Conservation (phyloP, 2,329 filamentous ascomycete genomes). For the Lasiodiplodia gonubiensis region DNA sequence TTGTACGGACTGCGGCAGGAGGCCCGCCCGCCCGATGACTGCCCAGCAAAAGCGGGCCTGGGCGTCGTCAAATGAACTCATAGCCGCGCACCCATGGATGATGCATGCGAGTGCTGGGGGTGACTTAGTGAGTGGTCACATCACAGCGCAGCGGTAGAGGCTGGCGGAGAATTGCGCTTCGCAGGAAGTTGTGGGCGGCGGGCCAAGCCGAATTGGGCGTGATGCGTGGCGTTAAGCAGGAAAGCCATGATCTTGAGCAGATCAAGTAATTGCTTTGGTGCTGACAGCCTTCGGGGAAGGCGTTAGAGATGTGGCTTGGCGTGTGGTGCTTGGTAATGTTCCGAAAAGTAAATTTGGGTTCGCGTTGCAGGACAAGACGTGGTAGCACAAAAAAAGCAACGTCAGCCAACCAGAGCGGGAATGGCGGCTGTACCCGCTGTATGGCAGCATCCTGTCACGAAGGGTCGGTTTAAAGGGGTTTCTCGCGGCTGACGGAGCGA, state of each 20-base stretch:
- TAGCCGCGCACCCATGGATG: not conserved
- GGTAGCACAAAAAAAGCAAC: not conserved
- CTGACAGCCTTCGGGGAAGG: not conserved
- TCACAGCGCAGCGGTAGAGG: constrained; percentile 2
- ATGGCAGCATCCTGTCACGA: not conserved
- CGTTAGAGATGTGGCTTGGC: not conserved
- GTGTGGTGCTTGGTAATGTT: constrained; percentile 6
- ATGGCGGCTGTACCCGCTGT: not conserved
- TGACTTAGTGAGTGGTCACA: constrained; percentile 9
- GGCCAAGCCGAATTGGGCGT: constrained; percentile 2
- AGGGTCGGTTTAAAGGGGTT: not conserved
- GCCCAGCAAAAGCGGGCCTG: not conserved
- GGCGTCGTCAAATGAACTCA: not conserved
- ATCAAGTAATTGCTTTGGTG: not conserved
- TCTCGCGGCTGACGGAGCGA: not conserved
- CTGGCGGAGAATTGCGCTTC: constrained; percentile 20
- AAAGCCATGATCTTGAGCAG: not conserved
- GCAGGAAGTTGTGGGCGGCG: constrained; percentile 10
- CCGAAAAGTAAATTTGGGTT: not conserved
- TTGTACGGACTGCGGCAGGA: not conserved
- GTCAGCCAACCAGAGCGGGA: not conserved
- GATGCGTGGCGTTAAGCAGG: not conserved
- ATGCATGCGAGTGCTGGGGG: not conserved
- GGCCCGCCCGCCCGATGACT: not conserved
- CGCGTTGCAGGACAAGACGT: not conserved